Evolutionary conservation across 306 rosid genomes (phyloP).

Genomic region (Carpinus viminea): DNA sequence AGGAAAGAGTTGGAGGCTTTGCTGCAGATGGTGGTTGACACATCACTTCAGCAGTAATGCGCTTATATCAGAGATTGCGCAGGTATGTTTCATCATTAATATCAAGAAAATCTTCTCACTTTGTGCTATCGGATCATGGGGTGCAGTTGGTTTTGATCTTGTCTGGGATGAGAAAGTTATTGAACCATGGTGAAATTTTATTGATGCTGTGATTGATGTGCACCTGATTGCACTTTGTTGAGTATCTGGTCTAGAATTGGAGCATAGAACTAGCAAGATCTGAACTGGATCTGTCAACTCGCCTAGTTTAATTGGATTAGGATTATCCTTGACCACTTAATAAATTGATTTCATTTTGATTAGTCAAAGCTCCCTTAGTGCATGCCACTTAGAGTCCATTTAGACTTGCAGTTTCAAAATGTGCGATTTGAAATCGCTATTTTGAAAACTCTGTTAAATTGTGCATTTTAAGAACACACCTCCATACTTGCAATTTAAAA

Average conservation of each 20-base stretch:
- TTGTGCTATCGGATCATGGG: neutral
- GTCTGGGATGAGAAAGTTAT: neutral
- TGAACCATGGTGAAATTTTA: neutral
- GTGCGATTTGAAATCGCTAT: too few relatives aligned
- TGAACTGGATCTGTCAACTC: neutral
- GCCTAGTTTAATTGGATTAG: neutral
- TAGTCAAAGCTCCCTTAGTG: too few relatives aligned
- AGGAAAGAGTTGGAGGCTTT: constrained; percentile 65
- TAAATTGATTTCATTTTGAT: neutral
- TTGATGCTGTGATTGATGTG: neutral
- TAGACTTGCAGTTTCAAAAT: too few relatives aligned
- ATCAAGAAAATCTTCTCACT: neutral
- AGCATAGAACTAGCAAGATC: neutral
- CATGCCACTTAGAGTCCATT: too few relatives aligned
- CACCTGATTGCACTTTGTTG: neutral
- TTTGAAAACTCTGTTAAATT: too few relatives aligned
- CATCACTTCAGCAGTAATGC: constrained; percentile 54
- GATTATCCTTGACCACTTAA: neutral
- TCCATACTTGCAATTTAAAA: too few relatives aligned
- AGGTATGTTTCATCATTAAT: constrained; percentile 38
- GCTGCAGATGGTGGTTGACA: constrained; percentile 73
- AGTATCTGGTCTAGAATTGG: neutral
- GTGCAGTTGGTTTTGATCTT: neutral
- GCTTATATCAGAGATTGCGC: constrained; percentile 49
- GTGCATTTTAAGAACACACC: too few relatives aligned